Conservation (phyloP, 768 basidiomycete genomes). For the Trametes meyenii region DNA sequence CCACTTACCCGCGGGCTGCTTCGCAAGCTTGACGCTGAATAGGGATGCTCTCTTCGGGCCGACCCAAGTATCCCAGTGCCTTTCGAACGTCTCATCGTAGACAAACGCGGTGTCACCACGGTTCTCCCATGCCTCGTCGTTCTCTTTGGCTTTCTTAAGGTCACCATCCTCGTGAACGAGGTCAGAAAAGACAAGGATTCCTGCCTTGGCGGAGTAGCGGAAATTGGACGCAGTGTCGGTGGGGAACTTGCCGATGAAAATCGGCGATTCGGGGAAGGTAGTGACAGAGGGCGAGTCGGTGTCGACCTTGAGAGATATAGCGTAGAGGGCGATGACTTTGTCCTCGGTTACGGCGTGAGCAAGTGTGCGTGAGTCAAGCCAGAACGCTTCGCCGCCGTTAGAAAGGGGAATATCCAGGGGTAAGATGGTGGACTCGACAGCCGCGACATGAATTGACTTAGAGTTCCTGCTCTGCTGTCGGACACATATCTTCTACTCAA, state of each 20-base stretch:
- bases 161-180: conserved; percentile 78
- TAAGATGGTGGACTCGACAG: conserved; percentile 53
- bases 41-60: conserved; percentile 72
- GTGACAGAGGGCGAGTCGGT: conserved; percentile 32
- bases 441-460: conserved; percentile 65
- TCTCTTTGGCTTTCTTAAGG: conserved; percentile 64
- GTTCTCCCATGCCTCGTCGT: conserved; percentile 73
- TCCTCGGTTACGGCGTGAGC: conserved; percentile 63
- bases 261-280: conserved; percentile 43
- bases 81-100: conserved; percentile 49
- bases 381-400: conserved; percentile 76
- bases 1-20: conserved; percentile 55
- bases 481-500: neutral
- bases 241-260: conserved; percentile 66
- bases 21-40: conserved; percentile 64
- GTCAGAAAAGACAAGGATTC: conserved; percentile 82
- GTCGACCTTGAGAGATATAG: conserved; percentile 54
- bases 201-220: conserved; percentile 57
- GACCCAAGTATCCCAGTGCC: conserved; percentile 70
- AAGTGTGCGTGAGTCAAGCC: conserved; percentile 73
- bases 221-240: conserved; percentile 72
- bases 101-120: conserved; percentile 68
- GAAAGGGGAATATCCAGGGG: conserved; percentile 63
- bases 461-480: conserved; percentile 52
- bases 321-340: conserved; percentile 58